Conservation (phyloP, 495 filamentous ascomycete genomes). For the Physcia stellaris region DNA sequence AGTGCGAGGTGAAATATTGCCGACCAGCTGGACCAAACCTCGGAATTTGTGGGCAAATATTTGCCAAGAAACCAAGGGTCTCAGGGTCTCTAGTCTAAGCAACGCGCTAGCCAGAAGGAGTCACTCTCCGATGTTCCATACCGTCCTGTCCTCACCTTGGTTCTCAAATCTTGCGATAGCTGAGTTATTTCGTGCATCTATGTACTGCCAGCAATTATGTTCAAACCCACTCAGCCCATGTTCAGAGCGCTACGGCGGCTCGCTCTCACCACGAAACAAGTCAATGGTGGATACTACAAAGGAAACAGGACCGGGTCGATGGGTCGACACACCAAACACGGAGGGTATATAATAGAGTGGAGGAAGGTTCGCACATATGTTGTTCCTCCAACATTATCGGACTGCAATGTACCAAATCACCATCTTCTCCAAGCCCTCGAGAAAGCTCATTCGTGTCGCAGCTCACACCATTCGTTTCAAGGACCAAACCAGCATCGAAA, state of each 20-base stretch:
- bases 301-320: constrained; percentile 78
- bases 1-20: no score
- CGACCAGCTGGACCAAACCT: no score
- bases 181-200: no score
- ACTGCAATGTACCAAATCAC: constrained; percentile 50
- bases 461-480: constrained; percentile 81
- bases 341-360: constrained; percentile 72
- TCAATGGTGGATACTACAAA: constrained; percentile 93
- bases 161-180: no score
- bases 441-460: constrained; percentile 18
- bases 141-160: no score
- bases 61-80: no score
- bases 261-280: constrained; percentile 76
- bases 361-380: constrained; percentile 83
- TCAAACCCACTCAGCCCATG: constrained; percentile 54
- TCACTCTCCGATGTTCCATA: no score
- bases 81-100: no score
- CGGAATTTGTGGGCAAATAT: no score
- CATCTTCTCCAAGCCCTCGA: background rate
- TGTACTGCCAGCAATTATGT: no score
- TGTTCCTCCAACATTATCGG: constrained; percentile 49
- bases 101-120: no score
- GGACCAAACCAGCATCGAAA: constrained; percentile 34
- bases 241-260: constrained; percentile 52
- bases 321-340: constrained; percentile 74